Evolutionary conservation across 1,284 basidiomycete genomes (phyloP).

Genomic region (Cryptococcus sp.): DNA sequence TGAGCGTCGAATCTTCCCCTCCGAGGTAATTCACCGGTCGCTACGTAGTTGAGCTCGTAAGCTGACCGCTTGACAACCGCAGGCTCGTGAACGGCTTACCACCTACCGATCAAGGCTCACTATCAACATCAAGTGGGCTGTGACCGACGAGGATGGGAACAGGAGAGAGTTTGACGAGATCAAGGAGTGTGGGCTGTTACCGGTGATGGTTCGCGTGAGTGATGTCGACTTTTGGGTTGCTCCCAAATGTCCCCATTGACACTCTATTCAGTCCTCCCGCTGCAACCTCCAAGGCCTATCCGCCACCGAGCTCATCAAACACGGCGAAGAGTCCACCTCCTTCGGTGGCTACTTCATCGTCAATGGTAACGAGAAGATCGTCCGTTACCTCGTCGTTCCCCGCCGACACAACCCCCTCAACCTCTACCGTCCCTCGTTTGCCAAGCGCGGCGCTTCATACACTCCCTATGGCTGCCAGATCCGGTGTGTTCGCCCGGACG

Average conservation of each 20-base stretch:
- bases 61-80: slow-evolving; percentile 1
- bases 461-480: slow-evolving; percentile 93
- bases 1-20: slow-evolving; percentile 79
- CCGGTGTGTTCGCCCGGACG: slow-evolving; percentile 86
- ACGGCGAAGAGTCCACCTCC: slow-evolving; percentile 95
- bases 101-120: slow-evolving; percentile 91
- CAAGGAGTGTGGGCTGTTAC: slow-evolving; percentile 86
- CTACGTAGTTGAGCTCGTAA: slow-evolving; percentile 1
- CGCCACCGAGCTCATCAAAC: slow-evolving; percentile 78
- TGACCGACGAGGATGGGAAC: slow-evolving; percentile 60
- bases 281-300: slow-evolving; percentile 86
- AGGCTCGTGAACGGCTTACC: slow-evolving; percentile 87
- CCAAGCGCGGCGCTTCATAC: slow-evolving; percentile 91
- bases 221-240: background rate
- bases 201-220: slow-evolving; percentile 93
- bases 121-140: slow-evolving; percentile 83
- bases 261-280: slow-evolving; percentile 67
- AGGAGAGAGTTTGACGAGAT: slow-evolving; percentile 61
- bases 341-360: slow-evolving; percentile 99
- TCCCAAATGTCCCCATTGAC: background rate
- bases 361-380: slow-evolving; percentile 98
- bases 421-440: slow-evolving; percentile 79
- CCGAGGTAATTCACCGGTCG: slow-evolving; percentile 62
- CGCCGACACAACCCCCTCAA: slow-evolving; percentile 65
- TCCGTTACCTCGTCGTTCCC: slow-evolving; percentile 80